Evolutionary conservation across 306 rosid species (phyloP).

Genomic region (Cicer bijugum): DNA sequence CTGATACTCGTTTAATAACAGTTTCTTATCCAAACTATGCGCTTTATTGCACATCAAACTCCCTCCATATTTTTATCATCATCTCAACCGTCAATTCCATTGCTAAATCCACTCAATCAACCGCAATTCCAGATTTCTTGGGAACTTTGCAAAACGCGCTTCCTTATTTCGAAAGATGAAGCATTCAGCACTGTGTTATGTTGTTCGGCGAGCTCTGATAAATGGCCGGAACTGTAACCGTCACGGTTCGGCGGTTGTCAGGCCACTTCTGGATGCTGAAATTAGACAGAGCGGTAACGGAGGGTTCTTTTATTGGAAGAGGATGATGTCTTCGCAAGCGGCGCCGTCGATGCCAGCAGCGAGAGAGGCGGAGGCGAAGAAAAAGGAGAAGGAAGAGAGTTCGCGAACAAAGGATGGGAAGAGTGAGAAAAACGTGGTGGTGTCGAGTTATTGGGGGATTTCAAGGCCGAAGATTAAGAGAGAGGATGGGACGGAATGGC

Average conservation of each 20-base stretch:
- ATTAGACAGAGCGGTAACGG: slow-evolving; percentile 6
- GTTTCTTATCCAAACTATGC: slow-evolving; percentile 36
- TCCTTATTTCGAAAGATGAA: slow-evolving; percentile 48
- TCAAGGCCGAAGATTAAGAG: slow-evolving; percentile 61
- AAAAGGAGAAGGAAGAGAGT: slow-evolving; percentile 36
- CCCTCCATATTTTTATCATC: slow-evolving; percentile 35
- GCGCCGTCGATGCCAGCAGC: neutral
- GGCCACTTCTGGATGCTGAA: slow-evolving; percentile 36
- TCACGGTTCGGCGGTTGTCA: slow-evolving; percentile 37
- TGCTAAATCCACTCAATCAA: neutral
- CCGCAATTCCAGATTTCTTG: neutral
- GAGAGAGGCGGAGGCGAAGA: slow-evolving; percentile 29
- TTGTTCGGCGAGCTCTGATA: slow-evolving; percentile 48
- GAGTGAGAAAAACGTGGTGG: slow-evolving; percentile 38
- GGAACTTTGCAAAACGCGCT: slow-evolving; percentile 18
- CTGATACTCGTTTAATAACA: neutral
- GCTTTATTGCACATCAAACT: slow-evolving; percentile 1
- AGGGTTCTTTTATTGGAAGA: slow-evolving; percentile 51
- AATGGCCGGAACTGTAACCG: slow-evolving; percentile 42
- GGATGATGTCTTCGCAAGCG: slow-evolving; percentile 49
- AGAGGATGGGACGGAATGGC: slow-evolving; percentile 91
- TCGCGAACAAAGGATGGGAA: slow-evolving; percentile 38
- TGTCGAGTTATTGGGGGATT: slow-evolving; percentile 79
- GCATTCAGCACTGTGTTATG: slow-evolving; percentile 47
- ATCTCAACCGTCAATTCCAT: slow-evolving; percentile 24